Conservation (phyloP, 192 early-diverging fungal species). For the Entophlyctis helioformis region DNA sequence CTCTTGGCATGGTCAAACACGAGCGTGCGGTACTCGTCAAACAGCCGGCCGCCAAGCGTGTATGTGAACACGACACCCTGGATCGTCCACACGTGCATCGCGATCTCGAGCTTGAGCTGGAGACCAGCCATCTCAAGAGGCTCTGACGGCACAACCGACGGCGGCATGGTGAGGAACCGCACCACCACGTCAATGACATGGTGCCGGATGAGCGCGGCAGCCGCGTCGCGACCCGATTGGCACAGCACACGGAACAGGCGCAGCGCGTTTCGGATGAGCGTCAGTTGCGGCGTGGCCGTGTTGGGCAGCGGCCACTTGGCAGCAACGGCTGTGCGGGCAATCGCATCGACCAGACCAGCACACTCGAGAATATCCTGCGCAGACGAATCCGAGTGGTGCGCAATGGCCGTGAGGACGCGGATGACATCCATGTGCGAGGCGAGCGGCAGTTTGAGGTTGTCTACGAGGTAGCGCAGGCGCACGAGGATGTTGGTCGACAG, state of each 20-base stretch:
- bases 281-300: background rate
- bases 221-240: slow-evolving; percentile 9
- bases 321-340: slow-evolving; percentile 1
- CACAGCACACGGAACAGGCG: slow-evolving; percentile 8
- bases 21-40: slow-evolving; percentile 13
- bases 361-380: slow-evolving; percentile 33
- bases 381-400: slow-evolving; percentile 21
- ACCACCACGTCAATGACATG: slow-evolving; percentile 7
- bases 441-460: slow-evolving; percentile 15
- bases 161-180: slow-evolving; percentile 8
- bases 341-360: slow-evolving; percentile 26
- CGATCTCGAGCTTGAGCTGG: background rate
- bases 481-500: slow-evolving; percentile 46
- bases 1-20: slow-evolving; percentile 1
- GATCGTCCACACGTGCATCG: slow-evolving; percentile 3
- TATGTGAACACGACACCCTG: slow-evolving; percentile 9
- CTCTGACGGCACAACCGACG: no score
- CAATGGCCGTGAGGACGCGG: slow-evolving; percentile 32
- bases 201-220: slow-evolving; percentile 4
- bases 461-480: slow-evolving; percentile 44
- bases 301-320: background rate
- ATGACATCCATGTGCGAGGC: slow-evolving; percentile 28
- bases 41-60: slow-evolving; percentile 4
- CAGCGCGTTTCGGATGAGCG: background rate
- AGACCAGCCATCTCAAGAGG: background rate